Percentiles rank a stretch among this genome's conserved stretches.
Evolutionary conservation across 257 asterid genomes (phyloP).

Genomic region (Dorcoceras hygrometricum): DNA sequence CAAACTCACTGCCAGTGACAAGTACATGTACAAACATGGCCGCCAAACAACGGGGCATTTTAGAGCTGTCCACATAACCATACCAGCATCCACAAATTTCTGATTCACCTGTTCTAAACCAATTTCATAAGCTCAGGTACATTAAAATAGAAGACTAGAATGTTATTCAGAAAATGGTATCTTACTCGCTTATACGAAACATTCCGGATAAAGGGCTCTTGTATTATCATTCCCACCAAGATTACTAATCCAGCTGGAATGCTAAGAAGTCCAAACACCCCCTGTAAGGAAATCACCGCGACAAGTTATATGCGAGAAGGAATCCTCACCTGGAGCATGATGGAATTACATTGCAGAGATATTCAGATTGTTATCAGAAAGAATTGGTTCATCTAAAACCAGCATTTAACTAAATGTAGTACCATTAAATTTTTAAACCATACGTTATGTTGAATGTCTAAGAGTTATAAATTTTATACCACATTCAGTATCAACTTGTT

Average conservation of each 20-base stretch:
- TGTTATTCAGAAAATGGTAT: conserved; percentile 17
- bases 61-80: conserved; percentile 74
- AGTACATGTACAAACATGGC: conserved; percentile 87
- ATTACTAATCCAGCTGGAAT: conserved; percentile 53
- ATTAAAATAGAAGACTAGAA: conserved; percentile 10
- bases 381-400: background rate
- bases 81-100: conserved; percentile 64
- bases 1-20: conserved; percentile 75
- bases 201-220: conserved; percentile 43
- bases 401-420: background rate
- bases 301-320: conserved; percentile 4
- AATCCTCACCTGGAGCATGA: conserved; percentile 12
- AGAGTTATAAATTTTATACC: background rate
- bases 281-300: conserved; percentile 32
- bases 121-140: conserved; percentile 23
- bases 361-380: background rate
- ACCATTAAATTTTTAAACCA: conserved; percentile 6
- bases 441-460: conserved; percentile 1
- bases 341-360: background rate
- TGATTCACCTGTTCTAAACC: conserved; percentile 48
- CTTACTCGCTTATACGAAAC: conserved; percentile 47
- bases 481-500: background rate
- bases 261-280: conserved; percentile 53
- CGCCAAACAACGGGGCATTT: conserved; percentile 73
- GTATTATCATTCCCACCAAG: conserved; percentile 50